Conservation (phyloP, 2,329 filamentous ascomycete species). For the Trichoderma lentiforme region DNA sequence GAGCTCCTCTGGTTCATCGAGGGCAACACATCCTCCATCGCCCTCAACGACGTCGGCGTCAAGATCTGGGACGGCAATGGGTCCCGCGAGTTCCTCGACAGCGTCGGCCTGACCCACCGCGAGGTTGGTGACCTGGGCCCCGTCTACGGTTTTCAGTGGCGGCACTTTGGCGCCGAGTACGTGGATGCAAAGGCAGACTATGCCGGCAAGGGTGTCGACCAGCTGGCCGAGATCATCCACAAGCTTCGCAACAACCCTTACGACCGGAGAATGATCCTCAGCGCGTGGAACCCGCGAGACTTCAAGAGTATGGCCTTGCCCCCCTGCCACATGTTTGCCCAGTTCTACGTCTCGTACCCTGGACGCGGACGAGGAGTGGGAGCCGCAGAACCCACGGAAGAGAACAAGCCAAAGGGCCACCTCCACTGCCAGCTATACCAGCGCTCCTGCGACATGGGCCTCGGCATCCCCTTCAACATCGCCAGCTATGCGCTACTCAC, state of each 20-base stretch:
- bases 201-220: slow-evolving; percentile 83
- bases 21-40: slow-evolving; percentile 74
- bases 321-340: slow-evolving; percentile 96
- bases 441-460: slow-evolving; percentile 91
- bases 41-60: slow-evolving; percentile 75
- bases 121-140: slow-evolving; percentile 85
- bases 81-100: slow-evolving; percentile 84
- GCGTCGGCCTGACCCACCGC: slow-evolving; percentile 74
- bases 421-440: slow-evolving; percentile 91
- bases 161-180: slow-evolving; percentile 94
- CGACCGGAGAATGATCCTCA: slow-evolving; percentile 84
- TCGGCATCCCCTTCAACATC: slow-evolving; percentile 97
- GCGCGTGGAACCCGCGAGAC: slow-evolving; percentile 90
- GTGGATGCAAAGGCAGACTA: slow-evolving; percentile 77
- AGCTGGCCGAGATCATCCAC: slow-evolving; percentile 83
- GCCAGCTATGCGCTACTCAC: slow-evolving; percentile 90
- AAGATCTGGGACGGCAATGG: slow-evolving; percentile 99
- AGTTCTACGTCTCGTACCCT: slow-evolving; percentile 86
- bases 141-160: slow-evolving; percentile 98
- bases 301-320: slow-evolving; percentile 85
- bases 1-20: slow-evolving; percentile 96
- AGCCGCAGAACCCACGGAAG: slow-evolving; percentile 14
- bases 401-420: slow-evolving; percentile 56
- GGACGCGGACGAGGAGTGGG: slow-evolving; percentile 21
- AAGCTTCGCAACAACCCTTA: slow-evolving; percentile 83